phyloP scores from a whole-genome alignment of 306 rosid genomes.

The Pyrus pyrifolia region DNA sequence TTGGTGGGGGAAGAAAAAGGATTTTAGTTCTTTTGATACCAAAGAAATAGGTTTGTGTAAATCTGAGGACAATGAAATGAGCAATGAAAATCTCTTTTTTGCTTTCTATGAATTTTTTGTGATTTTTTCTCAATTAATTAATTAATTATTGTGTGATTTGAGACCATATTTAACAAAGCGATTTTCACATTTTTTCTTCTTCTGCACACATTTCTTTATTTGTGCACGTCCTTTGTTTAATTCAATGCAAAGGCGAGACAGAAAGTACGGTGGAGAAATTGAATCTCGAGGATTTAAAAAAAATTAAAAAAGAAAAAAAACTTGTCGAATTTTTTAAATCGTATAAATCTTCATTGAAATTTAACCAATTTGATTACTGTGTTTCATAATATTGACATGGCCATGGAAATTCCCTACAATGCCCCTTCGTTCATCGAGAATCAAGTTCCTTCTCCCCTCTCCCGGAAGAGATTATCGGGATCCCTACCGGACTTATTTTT shows the following conservation, averaged over 20 bases:
- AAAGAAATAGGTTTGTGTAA: neutral
- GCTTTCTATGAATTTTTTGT: neutral
- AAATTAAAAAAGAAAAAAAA: no score
- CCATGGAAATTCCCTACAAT: no score
- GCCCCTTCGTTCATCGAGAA: no score
- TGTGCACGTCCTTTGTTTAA: neutral
- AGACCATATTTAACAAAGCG: no score
- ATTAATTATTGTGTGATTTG: no score
- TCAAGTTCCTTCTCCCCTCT: neutral
- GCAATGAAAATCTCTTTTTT: neutral
- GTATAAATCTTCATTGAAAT: neutral
- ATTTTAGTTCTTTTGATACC: neutral
- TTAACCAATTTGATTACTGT: neutral
- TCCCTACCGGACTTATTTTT: neutral
- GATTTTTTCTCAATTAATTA: neutral
- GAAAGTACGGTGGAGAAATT: neutral
- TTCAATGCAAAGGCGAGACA: neutral
- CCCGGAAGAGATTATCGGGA: neutral
- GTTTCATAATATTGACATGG: neutral
- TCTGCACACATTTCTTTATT: no score
- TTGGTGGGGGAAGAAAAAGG: no score
- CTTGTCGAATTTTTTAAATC: neutral
- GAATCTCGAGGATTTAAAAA: neutral
- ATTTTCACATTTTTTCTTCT: no score
- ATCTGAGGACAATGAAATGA: neutral